Conservation (phyloP, 495 filamentous ascomycete species). For the Lasiosphaeris hirsuta region DNA sequence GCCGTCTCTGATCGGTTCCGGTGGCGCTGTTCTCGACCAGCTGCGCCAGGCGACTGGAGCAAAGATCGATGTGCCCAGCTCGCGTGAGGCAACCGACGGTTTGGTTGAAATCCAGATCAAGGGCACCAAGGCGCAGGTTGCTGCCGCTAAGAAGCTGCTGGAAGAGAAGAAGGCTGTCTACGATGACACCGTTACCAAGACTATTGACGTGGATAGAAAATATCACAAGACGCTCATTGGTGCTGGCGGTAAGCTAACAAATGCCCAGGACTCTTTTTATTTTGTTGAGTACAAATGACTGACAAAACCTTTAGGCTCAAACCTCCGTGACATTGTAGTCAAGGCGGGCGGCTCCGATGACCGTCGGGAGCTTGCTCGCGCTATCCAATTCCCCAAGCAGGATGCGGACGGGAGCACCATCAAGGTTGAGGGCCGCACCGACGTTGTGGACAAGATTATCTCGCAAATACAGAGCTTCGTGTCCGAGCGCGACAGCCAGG, state of each 20-base stretch:
- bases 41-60: slow-evolving; percentile 78
- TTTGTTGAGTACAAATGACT: too few species aligned
- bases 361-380: slow-evolving; percentile 70
- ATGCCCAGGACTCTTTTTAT: too few species aligned
- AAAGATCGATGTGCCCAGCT: slow-evolving; percentile 82
- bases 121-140: slow-evolving; percentile 85
- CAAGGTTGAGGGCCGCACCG: slow-evolving; percentile 75
- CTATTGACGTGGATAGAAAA: slow-evolving; percentile 81
- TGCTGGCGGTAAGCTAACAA: slow-evolving; percentile 63
- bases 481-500: slow-evolving; percentile 71
- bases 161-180: slow-evolving; percentile 80
- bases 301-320: slow-evolving; percentile 60
- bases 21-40: slow-evolving; percentile 85
- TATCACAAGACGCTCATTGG: slow-evolving; percentile 91
- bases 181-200: slow-evolving; percentile 79
- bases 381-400: slow-evolving; percentile 84
- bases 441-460: slow-evolving; percentile 85
- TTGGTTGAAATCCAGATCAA: slow-evolving; percentile 82
- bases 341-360: slow-evolving; percentile 88
- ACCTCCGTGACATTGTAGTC: slow-evolving; percentile 80
- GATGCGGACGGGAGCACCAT: slow-evolving; percentile 80
- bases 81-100: slow-evolving; percentile 55
- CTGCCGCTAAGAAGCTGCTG: slow-evolving; percentile 81
- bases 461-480: slow-evolving; percentile 76
- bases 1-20: slow-evolving; percentile 83